These are phyloP conservation scores for Microthlaspi erraticum DNA, from an alignment of 345 rosid species.

Conservation along the genomic window DNA sequence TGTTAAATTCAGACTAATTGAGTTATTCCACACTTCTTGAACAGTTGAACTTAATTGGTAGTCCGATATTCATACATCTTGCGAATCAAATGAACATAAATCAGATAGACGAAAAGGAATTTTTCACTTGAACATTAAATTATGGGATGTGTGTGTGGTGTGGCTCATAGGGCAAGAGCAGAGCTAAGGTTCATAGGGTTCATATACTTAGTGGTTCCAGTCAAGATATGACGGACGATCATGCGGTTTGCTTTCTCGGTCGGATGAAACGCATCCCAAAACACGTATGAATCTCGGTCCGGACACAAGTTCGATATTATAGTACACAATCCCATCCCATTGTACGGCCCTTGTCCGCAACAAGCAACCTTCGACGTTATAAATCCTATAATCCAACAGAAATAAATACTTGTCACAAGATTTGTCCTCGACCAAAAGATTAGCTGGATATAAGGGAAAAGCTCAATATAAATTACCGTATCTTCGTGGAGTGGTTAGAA, in stretches of 20 bases:
- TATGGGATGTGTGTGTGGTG: not conserved
- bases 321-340: conserved; percentile 87
- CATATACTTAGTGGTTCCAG: conserved; percentile 60
- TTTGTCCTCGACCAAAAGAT: not conserved
- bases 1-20: not conserved
- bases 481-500: conserved; percentile 58
- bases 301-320: conserved; percentile 73
- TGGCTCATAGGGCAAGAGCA: conserved; percentile 53
- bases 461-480: conserved; percentile 52
- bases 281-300: conserved; percentile 65
- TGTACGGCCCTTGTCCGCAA: conserved; percentile 92
- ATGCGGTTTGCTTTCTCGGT: conserved; percentile 72
- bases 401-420: not conserved
- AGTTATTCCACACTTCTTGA: conserved; percentile 9
- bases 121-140: conserved; percentile 1
- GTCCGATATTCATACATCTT: conserved; percentile 6
- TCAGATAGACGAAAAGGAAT: not conserved
- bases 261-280: conserved; percentile 94
- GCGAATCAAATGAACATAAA: not conserved
- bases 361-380: conserved; percentile 77
- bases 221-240: conserved; percentile 59
- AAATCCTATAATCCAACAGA: conserved; percentile 60
- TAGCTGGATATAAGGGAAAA: not conserved
- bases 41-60: too few relatives aligned
- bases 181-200: conserved; percentile 92